Evolutionary conservation across 148 eudicot genomes (phyloP).

Genomic region (Diospyros lotus): DNA sequence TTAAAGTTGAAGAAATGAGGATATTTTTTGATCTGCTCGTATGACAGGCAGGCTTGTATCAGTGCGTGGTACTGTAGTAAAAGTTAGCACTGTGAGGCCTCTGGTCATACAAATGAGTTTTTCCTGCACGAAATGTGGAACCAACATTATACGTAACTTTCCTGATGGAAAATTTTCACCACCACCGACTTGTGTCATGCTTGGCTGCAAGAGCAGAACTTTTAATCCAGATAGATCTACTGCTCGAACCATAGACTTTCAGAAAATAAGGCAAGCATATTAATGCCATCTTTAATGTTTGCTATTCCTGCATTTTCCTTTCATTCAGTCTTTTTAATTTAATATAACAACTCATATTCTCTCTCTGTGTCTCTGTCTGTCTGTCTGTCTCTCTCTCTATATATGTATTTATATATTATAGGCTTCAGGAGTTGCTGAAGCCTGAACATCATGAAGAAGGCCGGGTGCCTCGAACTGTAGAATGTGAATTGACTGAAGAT

Average conservation of each 20-base stretch:
- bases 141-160: slow-evolving; percentile 62
- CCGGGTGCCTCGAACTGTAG: slow-evolving; percentile 95
- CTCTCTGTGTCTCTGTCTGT: too few relatives aligned
- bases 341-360: not conserved
- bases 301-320: slow-evolving; percentile 1
- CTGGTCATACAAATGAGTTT: slow-evolving; percentile 79
- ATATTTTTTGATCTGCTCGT: slow-evolving; percentile 16
- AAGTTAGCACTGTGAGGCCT: slow-evolving; percentile 94
- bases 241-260: slow-evolving; percentile 79
- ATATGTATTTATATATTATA: slow-evolving; percentile 19
- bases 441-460: slow-evolving; percentile 99
- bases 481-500: slow-evolving; percentile 93
- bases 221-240: slow-evolving; percentile 74
- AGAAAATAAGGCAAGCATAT: slow-evolving; percentile 71
- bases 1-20: not conserved
- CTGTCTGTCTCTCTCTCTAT: not conserved
- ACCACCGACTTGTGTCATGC: slow-evolving; percentile 61
- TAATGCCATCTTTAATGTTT: slow-evolving; percentile 8
- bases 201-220: slow-evolving; percentile 75
- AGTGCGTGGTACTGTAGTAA: slow-evolving; percentile 79
- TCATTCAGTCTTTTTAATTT: not conserved
- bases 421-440: slow-evolving; percentile 89
- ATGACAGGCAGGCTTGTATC: slow-evolving; percentile 87
- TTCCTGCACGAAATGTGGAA: slow-evolving; percentile 74
- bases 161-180: slow-evolving; percentile 98